Evolutionary conservation across 176 grass and related monocot genomes (phyloP).

Genomic region (Cenchrus americanus): DNA sequence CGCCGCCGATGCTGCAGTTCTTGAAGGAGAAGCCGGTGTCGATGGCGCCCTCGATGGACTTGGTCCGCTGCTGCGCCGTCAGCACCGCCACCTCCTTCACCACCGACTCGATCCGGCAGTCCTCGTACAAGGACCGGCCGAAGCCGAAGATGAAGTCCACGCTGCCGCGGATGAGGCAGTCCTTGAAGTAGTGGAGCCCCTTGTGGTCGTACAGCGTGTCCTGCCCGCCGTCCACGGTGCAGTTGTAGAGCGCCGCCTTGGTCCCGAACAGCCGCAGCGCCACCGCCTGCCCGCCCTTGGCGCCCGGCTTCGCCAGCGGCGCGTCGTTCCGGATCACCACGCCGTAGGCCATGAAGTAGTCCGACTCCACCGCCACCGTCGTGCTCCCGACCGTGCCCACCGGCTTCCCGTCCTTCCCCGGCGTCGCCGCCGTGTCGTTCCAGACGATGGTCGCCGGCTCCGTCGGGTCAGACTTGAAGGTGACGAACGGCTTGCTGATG

Average conservation of each 20-base stretch:
- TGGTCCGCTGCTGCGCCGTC: slow-evolving; percentile 58
- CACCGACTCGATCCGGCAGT: slow-evolving; percentile 49
- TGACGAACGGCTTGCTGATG: slow-evolving; percentile 40
- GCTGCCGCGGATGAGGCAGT: slow-evolving; percentile 47
- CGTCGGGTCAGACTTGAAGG: not conserved
- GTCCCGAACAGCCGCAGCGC: slow-evolving; percentile 58
- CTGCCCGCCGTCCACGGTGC: slow-evolving; percentile 57
- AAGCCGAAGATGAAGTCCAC: slow-evolving; percentile 74
- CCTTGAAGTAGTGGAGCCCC: slow-evolving; percentile 65
- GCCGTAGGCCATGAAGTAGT: slow-evolving; percentile 50
- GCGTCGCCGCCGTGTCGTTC: slow-evolving; percentile 54
- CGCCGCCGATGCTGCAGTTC: slow-evolving; percentile 44
- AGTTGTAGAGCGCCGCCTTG: slow-evolving; percentile 51
- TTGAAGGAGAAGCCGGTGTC: slow-evolving; percentile 61
- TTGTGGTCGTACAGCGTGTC: slow-evolving; percentile 74
- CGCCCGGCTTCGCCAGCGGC: slow-evolving; percentile 38
- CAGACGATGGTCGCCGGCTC: slow-evolving; percentile 31
- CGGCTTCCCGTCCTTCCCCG: slow-evolving; percentile 39
- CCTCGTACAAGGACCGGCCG: slow-evolving; percentile 54
- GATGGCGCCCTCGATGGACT: slow-evolving; percentile 43
- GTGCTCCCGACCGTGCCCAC: slow-evolving; percentile 52
- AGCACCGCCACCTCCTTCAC: slow-evolving; percentile 58
- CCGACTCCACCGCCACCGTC: slow-evolving; percentile 40
- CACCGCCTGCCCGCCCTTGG: slow-evolving; percentile 64
- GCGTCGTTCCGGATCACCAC: slow-evolving; percentile 56